Base-by-base conservation (phyloP, 108 stramenopile genomes). In the Discostella pseudostelligera region DNA sequence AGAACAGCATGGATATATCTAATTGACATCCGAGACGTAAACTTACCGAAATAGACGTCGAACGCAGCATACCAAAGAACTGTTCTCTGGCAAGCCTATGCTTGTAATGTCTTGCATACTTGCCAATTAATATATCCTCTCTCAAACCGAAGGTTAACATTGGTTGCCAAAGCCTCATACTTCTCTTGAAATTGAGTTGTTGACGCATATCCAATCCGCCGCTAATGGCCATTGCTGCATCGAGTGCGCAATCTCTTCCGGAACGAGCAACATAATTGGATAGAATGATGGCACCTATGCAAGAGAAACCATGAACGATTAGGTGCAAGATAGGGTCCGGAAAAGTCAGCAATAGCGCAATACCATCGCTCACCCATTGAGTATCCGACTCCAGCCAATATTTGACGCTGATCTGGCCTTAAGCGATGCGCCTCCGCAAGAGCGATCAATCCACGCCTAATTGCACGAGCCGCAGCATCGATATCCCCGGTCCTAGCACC, bases 81-180 rank as follows among this genome's bases (percentile, higher is more conserved):
- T 89, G 74, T 7, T 75, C 68, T n/a, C 62, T 62, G 0, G 79
- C 76, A 59, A 93, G 54, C 26, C 85, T 56, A 19, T 76, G 62
- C 44, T 74, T 74, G 51, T 83, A 83, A 29, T 86, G 76, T 17
- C 83, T 68, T 3, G 79, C 87, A 69, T 84, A 88, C 59, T 92
- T 89, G 37, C 84, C 84, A 16, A 89, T 35, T 2, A 92, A 39
- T 47, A 93, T 86, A 14, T 83, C 75, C 24, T 73, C 81, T 29
- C 88, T 53, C 46, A 89, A 59, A 2, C 65, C 75, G 46, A 83
- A 72, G 0, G 93, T 84, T 8, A 97, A 70, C 67, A 96, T 79
- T 0, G 96, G 96, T 69, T 97, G 96, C 95, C 95, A 97, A 12
- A 96, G 58, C 24, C 87, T 77, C 69, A 83, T 85, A 8, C 86